Percentiles rank a stretch among this genome's conserved stretches.
Conservation (phyloP, 1,284 basidiomycete species). For the Leccinum solheimii region DNA sequence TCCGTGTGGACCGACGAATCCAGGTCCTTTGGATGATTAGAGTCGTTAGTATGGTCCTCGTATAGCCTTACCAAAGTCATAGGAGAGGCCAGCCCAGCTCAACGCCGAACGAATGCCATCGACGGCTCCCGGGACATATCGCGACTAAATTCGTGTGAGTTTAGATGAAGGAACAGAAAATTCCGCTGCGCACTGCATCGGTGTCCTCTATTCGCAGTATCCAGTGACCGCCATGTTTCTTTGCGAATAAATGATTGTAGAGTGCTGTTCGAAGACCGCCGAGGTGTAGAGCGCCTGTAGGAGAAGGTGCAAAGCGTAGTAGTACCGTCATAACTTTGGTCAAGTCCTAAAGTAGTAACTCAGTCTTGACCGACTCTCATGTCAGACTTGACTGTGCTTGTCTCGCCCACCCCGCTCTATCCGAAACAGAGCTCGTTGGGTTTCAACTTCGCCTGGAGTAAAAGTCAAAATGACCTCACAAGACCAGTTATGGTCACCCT, state of each 20-base stretch:
- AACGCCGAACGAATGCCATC: conserved; percentile 78
- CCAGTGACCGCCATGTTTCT: conserved; percentile 83
- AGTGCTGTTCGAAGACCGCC: conserved; percentile 96
- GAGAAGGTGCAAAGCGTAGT: conserved; percentile 94
- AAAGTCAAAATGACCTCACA: conserved; percentile 29
- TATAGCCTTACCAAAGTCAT: conserved; percentile 75
- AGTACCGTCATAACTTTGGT: conserved; percentile 35
- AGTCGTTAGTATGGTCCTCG: not conserved
- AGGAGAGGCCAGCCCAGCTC: conserved; percentile 91
- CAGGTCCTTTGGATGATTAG: conserved; percentile 58
- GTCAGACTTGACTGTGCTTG: conserved; percentile 37
- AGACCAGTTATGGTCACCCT: conserved; percentile 52
- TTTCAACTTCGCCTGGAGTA: conserved; percentile 33
- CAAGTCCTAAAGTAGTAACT: not conserved
- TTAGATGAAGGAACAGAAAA: conserved; percentile 3
- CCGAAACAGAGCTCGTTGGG: conserved; percentile 23
- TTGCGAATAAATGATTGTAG: conserved; percentile 89
- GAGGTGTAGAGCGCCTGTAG: conserved; percentile 92
- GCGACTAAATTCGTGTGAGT: conserved; percentile 48
- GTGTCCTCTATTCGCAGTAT: conserved; percentile 95
- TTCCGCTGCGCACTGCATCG: conserved; percentile 45
- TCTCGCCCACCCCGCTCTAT: conserved; percentile 33
- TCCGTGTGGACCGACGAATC: conserved; percentile 66
- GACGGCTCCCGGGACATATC: conserved; percentile 81
- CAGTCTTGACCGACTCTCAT: conserved; percentile 13